A percentile compares a stretch with the other conserved stretches of the same genome.
These are phyloP conservation scores for Phlegmacium glaucopus DNA, from an alignment of 768 basidiomycete genomes.

Conservation along the genomic window DNA sequence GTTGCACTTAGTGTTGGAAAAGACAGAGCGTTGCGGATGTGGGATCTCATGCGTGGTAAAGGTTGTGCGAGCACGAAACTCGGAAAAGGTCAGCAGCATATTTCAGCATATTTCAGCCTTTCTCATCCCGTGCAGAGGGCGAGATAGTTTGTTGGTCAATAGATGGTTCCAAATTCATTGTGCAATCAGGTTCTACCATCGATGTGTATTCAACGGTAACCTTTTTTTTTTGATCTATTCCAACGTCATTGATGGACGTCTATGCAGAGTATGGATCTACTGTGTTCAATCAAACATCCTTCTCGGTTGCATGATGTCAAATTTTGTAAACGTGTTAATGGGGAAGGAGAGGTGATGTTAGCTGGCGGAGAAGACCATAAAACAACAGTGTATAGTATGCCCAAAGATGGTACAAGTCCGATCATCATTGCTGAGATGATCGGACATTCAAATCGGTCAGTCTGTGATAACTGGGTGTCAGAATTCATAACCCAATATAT, in stretches of 20 bases:
- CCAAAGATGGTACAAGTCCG: conserved; percentile 44
- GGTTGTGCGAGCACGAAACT: conserved; percentile 87
- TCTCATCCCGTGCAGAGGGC: conserved; percentile 55
- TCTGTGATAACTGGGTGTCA: not conserved
- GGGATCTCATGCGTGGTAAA: conserved; percentile 97
- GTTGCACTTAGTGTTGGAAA: conserved; percentile 89
- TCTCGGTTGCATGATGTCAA: conserved; percentile 82
- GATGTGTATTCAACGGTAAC: conserved; percentile 81
- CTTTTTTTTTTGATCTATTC: not conserved
- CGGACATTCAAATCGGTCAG: conserved; percentile 87
- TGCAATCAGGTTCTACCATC: conserved; percentile 72
- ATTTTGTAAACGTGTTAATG: conserved; percentile 63
- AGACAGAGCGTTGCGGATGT: conserved; percentile 90
- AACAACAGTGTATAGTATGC: conserved; percentile 70
- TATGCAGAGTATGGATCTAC: conserved; percentile 70
- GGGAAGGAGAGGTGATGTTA: conserved; percentile 66
- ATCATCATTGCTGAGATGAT: conserved; percentile 65
- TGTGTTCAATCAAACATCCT: conserved; percentile 71
- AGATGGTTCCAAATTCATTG: conserved; percentile 73
- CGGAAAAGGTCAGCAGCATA: conserved; percentile 62
- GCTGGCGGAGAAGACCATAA: conserved; percentile 91
- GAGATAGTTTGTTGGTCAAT: conserved; percentile 90
- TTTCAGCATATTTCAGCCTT: not conserved
- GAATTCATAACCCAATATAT: conserved; percentile 5
- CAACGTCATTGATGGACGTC: not conserved